These are phyloP conservation scores for Candida multigemmis DNA, from an alignment of 805 yeast species.

Conservation along the genomic window DNA sequence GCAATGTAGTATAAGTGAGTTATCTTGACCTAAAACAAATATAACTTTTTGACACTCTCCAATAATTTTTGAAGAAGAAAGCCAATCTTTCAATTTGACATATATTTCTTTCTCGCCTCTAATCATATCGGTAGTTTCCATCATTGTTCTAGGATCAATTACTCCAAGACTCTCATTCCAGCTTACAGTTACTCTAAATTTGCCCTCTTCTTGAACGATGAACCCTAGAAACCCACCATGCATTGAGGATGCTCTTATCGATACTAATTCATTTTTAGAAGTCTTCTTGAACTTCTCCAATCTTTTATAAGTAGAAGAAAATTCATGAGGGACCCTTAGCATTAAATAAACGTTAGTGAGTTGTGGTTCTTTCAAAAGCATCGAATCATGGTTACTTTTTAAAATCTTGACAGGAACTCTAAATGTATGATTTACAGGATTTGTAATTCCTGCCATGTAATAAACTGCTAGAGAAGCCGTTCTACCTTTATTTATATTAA, in stretches of 20 bases:
- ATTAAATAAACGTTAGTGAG: constrained; percentile 45
- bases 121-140: too few relatives aligned
- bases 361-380: constrained; percentile 52
- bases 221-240: constrained; percentile 42
- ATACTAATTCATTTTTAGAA: constrained; percentile 29
- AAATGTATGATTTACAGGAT: constrained; percentile 52
- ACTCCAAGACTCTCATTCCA: constrained; percentile 52
- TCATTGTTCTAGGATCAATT: constrained; percentile 19
- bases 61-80: constrained; percentile 50
- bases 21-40: constrained; percentile 46
- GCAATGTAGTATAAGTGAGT: constrained; percentile 59
- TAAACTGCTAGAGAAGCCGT: constrained; percentile 47
- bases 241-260: constrained; percentile 38
- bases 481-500: constrained; percentile 16
- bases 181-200: constrained; percentile 41
- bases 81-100: constrained; percentile 60
- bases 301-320: constrained; percentile 46
- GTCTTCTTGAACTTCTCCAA: constrained; percentile 56
- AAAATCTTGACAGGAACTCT: constrained; percentile 64
- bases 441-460: constrained; percentile 38
- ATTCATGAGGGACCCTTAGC: constrained; percentile 42
- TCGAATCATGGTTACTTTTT: constrained; percentile 42
- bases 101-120: constrained; percentile 34
- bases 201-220: constrained; percentile 45
- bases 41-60: constrained; percentile 54